A percentile compares a stretch with the other conserved stretches of the same genome.
phyloP scores from a whole-genome alignment of 106 monocot genomes.

The Posidonia australis region DNA sequence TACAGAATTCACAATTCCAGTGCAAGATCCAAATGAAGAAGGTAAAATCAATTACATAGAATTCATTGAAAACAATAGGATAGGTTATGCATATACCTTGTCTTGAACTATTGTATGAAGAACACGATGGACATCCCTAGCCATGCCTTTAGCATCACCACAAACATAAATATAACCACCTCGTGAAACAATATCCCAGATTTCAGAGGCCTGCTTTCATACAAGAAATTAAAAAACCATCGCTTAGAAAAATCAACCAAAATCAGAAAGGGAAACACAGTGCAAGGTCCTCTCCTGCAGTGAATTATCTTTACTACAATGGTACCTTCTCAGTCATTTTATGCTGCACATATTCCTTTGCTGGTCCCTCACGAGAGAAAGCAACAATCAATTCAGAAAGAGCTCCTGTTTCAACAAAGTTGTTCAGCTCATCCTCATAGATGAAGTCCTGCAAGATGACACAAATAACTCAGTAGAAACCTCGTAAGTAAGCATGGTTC shows the following conservation, averaged over 20 bases:
- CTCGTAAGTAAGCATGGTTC: not conserved
- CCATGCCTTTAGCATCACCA: conserved; percentile 97
- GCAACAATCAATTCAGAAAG: conserved; percentile 72
- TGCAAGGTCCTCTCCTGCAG: not conserved
- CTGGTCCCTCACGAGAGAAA: conserved; percentile 73
- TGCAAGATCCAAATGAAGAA: not conserved
- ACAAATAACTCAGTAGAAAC: not conserved
- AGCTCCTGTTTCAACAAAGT: conserved; percentile 51
- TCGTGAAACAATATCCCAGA: conserved; percentile 62
- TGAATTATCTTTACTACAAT: not conserved
- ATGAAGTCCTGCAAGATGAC: conserved; percentile 55
- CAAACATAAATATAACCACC: conserved; percentile 77
- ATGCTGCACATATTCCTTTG: conserved; percentile 87
- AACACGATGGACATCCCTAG: conserved; percentile 73
- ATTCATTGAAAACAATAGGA: not conserved
- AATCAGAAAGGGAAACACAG: not conserved
- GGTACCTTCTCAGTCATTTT: conserved; percentile 66
- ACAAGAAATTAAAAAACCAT: conserved; percentile 6
- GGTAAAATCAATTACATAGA: not conserved
- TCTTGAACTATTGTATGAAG: conserved; percentile 75
- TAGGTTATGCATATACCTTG: conserved; percentile 30
- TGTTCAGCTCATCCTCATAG: conserved; percentile 78
- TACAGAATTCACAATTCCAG: not conserved
- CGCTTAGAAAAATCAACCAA: not conserved
- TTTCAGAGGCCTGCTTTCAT: conserved; percentile 52